Conservation (phyloP, 768 basidiomycete species). For the Mycena rosella region DNA sequence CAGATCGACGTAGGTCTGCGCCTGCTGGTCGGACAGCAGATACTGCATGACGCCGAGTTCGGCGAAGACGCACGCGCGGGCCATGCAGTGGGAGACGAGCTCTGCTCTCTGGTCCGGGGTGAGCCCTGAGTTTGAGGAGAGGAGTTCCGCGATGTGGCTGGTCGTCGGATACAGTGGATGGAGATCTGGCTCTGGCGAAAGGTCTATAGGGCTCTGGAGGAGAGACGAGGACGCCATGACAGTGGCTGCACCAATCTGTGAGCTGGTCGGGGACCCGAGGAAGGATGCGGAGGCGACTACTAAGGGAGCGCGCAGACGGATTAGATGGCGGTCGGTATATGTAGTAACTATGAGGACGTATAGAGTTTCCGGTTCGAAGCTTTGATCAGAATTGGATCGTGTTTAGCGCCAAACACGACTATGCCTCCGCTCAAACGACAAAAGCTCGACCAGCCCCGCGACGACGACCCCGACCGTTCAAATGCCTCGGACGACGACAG, state of each 20-base stretch:
- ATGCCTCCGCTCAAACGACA: constrained; percentile 71
- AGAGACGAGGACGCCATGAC: constrained; percentile 38
- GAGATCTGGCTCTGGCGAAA: constrained; percentile 83
- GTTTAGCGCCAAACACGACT: constrained; percentile 10
- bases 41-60: constrained; percentile 80
- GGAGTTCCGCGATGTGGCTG: constrained; percentile 68
- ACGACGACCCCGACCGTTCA: constrained; percentile 32
- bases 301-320: not conserved
- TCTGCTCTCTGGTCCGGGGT: constrained; percentile 74
- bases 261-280: not conserved
- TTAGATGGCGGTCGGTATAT: not conserved
- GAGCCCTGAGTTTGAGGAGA: constrained; percentile 78
- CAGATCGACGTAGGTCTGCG: constrained; percentile 77
- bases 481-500: constrained; percentile 45
- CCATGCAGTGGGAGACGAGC: constrained; percentile 80
- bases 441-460: constrained; percentile 50
- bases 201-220: constrained; percentile 61
- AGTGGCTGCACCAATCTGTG: constrained; percentile 9
- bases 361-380: too few relatives aligned
- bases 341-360: too few relatives aligned
- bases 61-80: constrained; percentile 83
- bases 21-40: constrained; percentile 75
- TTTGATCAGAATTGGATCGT: not conserved
- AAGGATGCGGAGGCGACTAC: not conserved
- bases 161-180: constrained; percentile 83